These are phyloP conservation scores for Oemleria cerasiformis DNA, from an alignment of 306 rosid species.

Conservation along the genomic window DNA sequence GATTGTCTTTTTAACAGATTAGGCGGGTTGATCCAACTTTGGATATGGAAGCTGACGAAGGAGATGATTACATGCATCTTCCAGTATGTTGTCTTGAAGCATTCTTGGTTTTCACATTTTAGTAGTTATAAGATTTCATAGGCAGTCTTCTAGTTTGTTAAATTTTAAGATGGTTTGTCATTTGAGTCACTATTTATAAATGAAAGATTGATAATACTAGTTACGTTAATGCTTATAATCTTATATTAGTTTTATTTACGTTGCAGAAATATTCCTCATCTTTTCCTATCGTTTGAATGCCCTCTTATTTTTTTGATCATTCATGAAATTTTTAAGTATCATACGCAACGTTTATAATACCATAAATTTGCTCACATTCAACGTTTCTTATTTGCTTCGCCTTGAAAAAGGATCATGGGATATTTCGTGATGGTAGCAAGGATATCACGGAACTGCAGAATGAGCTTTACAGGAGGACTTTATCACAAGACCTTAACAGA, in stretches of 20 bases:
- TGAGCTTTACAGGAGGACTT: constrained; percentile 61
- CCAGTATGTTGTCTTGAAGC: constrained; percentile 67
- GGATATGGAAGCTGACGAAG: constrained; percentile 97
- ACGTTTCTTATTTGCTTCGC: constrained; percentile 23
- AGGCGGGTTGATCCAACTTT: constrained; percentile 90
- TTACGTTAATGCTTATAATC: no score
- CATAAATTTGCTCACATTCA: neutral
- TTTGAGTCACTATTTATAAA: neutral
- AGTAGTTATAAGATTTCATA: neutral
- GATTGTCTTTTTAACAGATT: constrained; percentile 46
- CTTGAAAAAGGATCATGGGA: constrained; percentile 81
- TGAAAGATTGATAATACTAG: neutral
- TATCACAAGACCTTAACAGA: constrained; percentile 94
- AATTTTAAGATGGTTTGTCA: neutral
- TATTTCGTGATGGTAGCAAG: constrained; percentile 92
- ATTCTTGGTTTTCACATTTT: constrained; percentile 30
- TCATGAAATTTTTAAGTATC: neutral
- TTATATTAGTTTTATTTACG: no score
- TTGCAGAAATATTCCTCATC: neutral
- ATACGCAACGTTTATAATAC: neutral
- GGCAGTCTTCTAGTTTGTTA: neutral
- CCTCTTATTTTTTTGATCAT: neutral
- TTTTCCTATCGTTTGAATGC: neutral
- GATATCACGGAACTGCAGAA: constrained; percentile 59
- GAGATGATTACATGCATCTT: constrained; percentile 95